A percentile compares a stretch with the other conserved stretches of the same genome.
Evolutionary conservation across 2,329 filamentous ascomycete genomes (phyloP).

Genomic region (Trichoderma sp.): DNA sequence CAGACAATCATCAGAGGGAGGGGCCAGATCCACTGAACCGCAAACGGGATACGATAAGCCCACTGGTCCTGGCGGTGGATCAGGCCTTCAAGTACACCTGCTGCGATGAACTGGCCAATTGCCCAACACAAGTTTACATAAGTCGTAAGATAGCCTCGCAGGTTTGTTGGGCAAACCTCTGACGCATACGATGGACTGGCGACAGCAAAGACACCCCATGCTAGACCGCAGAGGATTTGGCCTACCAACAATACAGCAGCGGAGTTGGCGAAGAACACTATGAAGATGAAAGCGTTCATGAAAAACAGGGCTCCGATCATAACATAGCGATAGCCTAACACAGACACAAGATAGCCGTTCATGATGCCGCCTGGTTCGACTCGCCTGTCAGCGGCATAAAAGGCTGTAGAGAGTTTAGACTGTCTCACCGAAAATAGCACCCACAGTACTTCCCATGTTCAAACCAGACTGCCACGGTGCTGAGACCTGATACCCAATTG

Average conservation of each 20-base stretch:
- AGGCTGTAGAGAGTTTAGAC: conserved; percentile 30
- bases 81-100: conserved; percentile 38
- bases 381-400: conserved; percentile 26
- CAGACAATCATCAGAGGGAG: conserved; percentile 35
- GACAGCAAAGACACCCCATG: conserved; percentile 52
- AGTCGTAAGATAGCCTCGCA: conserved; percentile 50
- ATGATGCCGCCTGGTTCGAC: conserved; percentile 34
- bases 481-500: conserved; percentile 44
- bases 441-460: conserved; percentile 49
- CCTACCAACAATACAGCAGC: conserved; percentile 46
- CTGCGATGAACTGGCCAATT: conserved; percentile 51
- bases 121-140: conserved; percentile 54
- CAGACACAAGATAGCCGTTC: conserved; percentile 29
- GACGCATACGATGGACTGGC: conserved; percentile 54
- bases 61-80: conserved; percentile 43
- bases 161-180: conserved; percentile 45
- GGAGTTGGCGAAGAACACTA: conserved; percentile 51
- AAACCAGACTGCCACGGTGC: conserved; percentile 57
- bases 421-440: conserved; percentile 50
- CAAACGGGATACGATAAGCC: conserved; percentile 49
- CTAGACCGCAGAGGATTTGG: conserved; percentile 51
- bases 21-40: conserved; percentile 28
- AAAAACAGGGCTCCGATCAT: conserved; percentile 41
- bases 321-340: conserved; percentile 48
- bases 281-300: conserved; percentile 50